Conservation (phyloP, 306 rosid species). For the Glycyrrhiza uralensis region DNA sequence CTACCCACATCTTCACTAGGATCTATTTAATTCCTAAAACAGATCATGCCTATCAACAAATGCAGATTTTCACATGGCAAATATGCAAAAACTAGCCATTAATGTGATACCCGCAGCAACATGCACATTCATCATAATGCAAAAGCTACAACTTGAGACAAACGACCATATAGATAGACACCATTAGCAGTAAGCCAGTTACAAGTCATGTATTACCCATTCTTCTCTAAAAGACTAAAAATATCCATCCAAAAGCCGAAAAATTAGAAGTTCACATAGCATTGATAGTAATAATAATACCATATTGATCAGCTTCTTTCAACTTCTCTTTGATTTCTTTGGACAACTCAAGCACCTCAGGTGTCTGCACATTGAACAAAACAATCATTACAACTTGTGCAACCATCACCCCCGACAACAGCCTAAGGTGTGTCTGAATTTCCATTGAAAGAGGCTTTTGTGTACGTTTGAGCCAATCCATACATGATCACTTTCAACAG, state of each 20-base stretch:
- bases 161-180: not conserved
- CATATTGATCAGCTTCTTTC: slow-evolving; percentile 87
- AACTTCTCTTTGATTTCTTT: slow-evolving; percentile 81
- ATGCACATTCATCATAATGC: not conserved
- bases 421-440: no score
- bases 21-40: not conserved
- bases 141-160: slow-evolving; percentile 10
- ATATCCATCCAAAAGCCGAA: not conserved
- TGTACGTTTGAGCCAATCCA: no score
- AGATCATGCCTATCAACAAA: not conserved
- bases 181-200: not conserved
- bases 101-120: not conserved
- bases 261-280: not conserved
- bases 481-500: no score
- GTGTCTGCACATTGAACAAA: slow-evolving; percentile 57
- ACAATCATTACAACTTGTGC: not conserved
- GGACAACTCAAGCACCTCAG: slow-evolving; percentile 75
- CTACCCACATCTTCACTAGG: not conserved
- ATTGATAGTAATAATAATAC: slow-evolving; percentile 38
- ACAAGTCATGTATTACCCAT: not conserved
- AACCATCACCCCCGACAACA: not conserved
- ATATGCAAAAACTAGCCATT: not conserved
- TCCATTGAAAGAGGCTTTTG: no score
- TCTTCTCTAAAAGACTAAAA: not conserved
- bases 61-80: not conserved